Evolutionary conservation across 352 stramenopile genomes (phyloP), one percentile per base, ranked within the genome.

Genomic region (Thraustochytrium sp.): DNA sequence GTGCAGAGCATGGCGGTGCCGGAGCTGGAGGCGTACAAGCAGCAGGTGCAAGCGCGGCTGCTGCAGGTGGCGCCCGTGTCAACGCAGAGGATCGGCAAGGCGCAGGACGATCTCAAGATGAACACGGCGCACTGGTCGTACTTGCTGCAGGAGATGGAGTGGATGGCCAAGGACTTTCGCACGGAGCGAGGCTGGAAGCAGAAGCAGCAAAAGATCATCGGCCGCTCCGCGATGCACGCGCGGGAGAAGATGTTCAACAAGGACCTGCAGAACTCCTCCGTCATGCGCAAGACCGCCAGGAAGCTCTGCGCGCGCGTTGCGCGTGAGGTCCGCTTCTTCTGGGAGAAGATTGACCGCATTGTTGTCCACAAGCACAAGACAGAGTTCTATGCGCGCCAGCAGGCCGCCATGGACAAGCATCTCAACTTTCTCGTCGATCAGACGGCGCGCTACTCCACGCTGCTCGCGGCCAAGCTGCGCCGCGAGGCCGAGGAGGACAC

Each of bases 261-360:
- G 29, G 78, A 86, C 26, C 51, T 85, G 40, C 29, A 48, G 26
- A 62, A 76, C 59, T 75, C 29, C 5, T 26, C 29, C 26, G n/a
- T 85, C 1, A 37, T 48, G 31, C 72, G 83, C 13, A 26, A 65
- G 36, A 54, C 42, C 59, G 84, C 53, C 53, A 36, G 42, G 31
- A 85, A 83, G 77, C 51, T 68, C 40, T 86, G 44, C 23, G 92
- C 89, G 0, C 90, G 90, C 61, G 90, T 99, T 0, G 91, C 89
- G 0, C 82, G 95, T 1, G 90, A 96, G 48, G 92, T 99, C 9
- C 92, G 94, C 63, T 92, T 93, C 38, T 98, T 97, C 72, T 99
- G 97, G 96, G 89, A 86, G 48, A 99, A 99, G 87, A 97, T 99
- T 80, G 96, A 99, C 90, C 95, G 97, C 83, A 92, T 99, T 63